Conservation (phyloP, 2,329 filamentous ascomycete species). For the Nigrospora sphaerica region DNA sequence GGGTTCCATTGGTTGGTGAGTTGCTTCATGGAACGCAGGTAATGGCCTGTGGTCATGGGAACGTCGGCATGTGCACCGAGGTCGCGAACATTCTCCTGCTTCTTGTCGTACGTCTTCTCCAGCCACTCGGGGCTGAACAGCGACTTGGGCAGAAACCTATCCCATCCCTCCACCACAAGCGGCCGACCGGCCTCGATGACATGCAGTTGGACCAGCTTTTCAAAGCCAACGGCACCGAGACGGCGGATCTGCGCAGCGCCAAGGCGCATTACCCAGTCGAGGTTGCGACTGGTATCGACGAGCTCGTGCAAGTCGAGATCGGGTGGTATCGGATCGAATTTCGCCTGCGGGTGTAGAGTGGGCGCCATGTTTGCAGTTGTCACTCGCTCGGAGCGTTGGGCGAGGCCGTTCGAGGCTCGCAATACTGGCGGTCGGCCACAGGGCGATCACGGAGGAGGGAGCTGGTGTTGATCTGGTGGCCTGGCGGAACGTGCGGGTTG, state of each 20-base stretch:
- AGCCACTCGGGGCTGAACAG: slow-evolving; percentile 81
- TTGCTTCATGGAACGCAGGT: slow-evolving; percentile 78
- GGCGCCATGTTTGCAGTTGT: slow-evolving; percentile 55
- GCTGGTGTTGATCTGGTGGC: too few species aligned
- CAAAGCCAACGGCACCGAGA: slow-evolving; percentile 72
- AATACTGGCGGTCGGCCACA: too few species aligned
- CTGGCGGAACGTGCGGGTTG: too few species aligned
- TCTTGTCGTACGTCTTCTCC: slow-evolving; percentile 68
- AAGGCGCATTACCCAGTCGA: slow-evolving; percentile 79
- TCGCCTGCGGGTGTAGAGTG: slow-evolving; percentile 70
- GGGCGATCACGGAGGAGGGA: too few species aligned
- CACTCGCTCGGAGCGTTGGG: background rate
- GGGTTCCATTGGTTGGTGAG: slow-evolving; percentile 76
- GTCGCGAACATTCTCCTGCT: slow-evolving; percentile 82
- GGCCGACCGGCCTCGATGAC: slow-evolving; percentile 83
- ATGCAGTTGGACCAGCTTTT: slow-evolving; percentile 76
- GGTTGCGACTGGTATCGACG: slow-evolving; percentile 74
- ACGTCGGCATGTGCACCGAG: slow-evolving; percentile 66
- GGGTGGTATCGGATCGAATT: slow-evolving; percentile 86
- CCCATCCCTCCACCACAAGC: slow-evolving; percentile 84
- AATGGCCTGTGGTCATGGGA: slow-evolving; percentile 82
- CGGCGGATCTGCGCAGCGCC: slow-evolving; percentile 70
- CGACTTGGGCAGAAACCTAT: slow-evolving; percentile 64
- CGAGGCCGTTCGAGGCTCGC: too few species aligned
- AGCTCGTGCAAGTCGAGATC: slow-evolving; percentile 71